Evolutionary conservation across 225 moss, liverwort and hornwort genomes (phyloP).

Genomic region (Pseudoscleropodium purum): DNA sequence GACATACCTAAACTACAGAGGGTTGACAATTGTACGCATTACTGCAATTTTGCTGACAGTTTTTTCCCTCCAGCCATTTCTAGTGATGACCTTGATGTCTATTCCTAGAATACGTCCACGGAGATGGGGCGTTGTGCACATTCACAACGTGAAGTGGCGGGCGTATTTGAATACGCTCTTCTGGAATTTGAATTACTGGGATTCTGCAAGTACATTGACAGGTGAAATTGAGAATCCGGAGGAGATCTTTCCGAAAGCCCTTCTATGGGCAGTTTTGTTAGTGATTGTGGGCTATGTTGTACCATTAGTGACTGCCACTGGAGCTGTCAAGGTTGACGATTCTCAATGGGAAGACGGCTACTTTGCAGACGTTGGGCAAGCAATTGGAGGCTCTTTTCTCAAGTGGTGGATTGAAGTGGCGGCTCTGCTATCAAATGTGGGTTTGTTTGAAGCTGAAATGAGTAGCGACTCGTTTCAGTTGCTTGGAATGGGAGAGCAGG

Average conservation of each 20-base stretch:
- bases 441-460: slow-evolving; percentile 66
- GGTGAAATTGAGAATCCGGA: slow-evolving; percentile 76
- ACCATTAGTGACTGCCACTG: slow-evolving; percentile 67
- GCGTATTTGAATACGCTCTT: slow-evolving; percentile 48
- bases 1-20: slow-evolving; percentile 51
- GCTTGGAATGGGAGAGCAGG: slow-evolving; percentile 59
- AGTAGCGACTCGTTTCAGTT: slow-evolving; percentile 92
- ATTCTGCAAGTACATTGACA: slow-evolving; percentile 79
- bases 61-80: slow-evolving; percentile 44
- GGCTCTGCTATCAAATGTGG: slow-evolving; percentile 76
- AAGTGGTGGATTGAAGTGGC: slow-evolving; percentile 82
- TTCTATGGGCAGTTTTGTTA: slow-evolving; percentile 40
- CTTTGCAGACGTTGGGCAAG: slow-evolving; percentile 68
- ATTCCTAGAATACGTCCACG: slow-evolving; percentile 25
- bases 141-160: slow-evolving; percentile 26
- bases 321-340: slow-evolving; percentile 35
- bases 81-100: slow-evolving; percentile 29
- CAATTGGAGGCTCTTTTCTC: slow-evolving; percentile 60
- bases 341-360: slow-evolving; percentile 76
- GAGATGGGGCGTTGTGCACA: slow-evolving; percentile 25
- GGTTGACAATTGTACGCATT: slow-evolving; percentile 49
- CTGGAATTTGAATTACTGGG: slow-evolving; percentile 70
- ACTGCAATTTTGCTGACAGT: slow-evolving; percentile 40
- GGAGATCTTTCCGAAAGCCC: slow-evolving; percentile 68
- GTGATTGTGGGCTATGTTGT: slow-evolving; percentile 67